A percentile compares a stretch with the other conserved stretches of the same genome.
Conservation (phyloP, 192 early-diverging fungal species). For the Gonapodya prolifera region DNA sequence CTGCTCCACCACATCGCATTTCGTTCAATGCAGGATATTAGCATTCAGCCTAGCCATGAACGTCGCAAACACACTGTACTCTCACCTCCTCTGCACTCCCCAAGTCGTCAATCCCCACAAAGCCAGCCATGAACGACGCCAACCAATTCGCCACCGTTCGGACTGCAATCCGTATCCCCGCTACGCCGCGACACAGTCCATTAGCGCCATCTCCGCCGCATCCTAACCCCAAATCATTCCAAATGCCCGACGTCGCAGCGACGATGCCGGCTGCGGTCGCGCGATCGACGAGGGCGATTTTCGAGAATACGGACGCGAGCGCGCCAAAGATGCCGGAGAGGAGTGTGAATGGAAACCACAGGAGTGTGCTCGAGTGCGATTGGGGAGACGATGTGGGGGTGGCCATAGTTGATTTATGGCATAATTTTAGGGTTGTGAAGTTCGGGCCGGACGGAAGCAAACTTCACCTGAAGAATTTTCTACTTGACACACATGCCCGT, state of each 20-base stretch:
- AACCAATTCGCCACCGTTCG: background rate
- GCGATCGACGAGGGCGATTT: background rate
- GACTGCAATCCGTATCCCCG: too few species aligned
- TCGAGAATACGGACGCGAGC: background rate
- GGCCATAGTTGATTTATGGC: too few species aligned
- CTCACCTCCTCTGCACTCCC: background rate
- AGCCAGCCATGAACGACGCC: background rate
- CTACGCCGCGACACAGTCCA: too few species aligned
- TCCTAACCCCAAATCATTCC: too few species aligned
- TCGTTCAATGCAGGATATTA: background rate
- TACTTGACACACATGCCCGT: too few species aligned
- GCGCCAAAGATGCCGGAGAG: background rate
- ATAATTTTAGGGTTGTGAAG: too few species aligned
- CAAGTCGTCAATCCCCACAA: background rate
- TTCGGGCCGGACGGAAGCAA: too few species aligned
- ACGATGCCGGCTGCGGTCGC: background rate
- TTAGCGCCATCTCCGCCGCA: too few species aligned
- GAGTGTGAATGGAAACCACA: background rate
- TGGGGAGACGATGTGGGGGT: too few species aligned
- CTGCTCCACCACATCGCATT: background rate
- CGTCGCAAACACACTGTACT: background rate
- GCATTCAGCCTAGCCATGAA: background rate
- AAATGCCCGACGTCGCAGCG: too few species aligned
- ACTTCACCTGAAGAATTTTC: too few species aligned
- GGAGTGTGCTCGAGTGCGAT: background rate